These are phyloP conservation scores for Grosmannia clavigera DNA, from an alignment of 2,329 filamentous ascomycete genomes.

Conservation along the genomic window DNA sequence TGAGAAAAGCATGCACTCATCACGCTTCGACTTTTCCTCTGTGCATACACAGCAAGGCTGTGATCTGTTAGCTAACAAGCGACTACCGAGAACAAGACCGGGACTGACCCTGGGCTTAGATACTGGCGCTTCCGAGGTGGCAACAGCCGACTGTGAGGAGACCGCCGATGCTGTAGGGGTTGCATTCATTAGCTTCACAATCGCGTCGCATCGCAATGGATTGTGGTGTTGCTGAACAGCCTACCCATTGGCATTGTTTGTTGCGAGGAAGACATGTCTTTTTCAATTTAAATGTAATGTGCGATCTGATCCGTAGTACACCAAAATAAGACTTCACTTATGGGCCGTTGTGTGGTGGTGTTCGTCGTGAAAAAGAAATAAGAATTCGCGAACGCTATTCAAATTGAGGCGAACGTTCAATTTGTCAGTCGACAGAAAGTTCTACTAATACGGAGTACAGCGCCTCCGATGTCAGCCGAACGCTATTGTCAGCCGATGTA, in stretches of 20 bases:
- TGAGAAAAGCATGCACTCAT: conserved; percentile 99
- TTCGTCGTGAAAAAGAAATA: neutral
- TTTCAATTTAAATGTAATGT: neutral
- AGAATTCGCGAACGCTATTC: neutral
- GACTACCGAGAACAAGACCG: too few species aligned
- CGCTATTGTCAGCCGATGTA: neutral
- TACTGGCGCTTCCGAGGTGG: conserved; percentile 16
- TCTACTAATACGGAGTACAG: too few species aligned
- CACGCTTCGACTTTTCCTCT: conserved; percentile 79
- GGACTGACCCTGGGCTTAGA: conserved; percentile 31
- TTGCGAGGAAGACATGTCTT: conserved; percentile 18
- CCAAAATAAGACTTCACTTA: neutral
- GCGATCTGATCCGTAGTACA: neutral
- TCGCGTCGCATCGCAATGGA: neutral
- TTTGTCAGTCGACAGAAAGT: conserved; percentile 3
- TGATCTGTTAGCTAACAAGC: neutral
- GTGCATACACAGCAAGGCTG: conserved; percentile 98
- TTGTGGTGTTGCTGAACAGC: conserved; percentile 3
- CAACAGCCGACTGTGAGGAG: conserved; percentile 13
- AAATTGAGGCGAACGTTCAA: neutral
- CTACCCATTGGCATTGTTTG: conserved; percentile 18
- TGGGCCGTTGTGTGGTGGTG: neutral
- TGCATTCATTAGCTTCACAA: neutral
- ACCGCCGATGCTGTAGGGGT: neutral
- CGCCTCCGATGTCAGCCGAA: neutral